These are phyloP conservation scores for Cercospora zeae-maydis DNA, from an alignment of 2,329 filamentous ascomycete species.

Conservation along the genomic window DNA sequence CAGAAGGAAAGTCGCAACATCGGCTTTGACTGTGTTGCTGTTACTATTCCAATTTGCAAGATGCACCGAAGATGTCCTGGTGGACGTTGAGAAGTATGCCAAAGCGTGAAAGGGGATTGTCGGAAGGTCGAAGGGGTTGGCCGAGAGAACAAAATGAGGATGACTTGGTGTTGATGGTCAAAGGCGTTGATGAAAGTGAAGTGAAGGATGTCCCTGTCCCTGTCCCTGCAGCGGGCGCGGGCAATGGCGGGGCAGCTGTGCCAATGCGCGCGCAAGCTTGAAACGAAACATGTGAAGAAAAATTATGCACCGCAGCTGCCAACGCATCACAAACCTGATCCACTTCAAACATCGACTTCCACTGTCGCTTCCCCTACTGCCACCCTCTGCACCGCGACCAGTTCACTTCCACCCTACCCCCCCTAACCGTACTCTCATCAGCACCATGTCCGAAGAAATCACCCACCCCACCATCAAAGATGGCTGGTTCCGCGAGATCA, in stretches of 20 bases:
- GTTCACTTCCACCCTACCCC: not conserved
- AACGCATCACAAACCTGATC: constrained; percentile 3
- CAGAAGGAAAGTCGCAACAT: no score
- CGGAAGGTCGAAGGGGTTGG: no score
- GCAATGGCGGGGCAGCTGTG: constrained; percentile 1
- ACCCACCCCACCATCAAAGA: constrained; percentile 79
- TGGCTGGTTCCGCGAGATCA: constrained; percentile 99
- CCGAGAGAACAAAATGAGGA: not conserved
- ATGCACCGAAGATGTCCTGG: no score
- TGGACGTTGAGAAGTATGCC: no score
- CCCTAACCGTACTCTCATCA: not conserved
- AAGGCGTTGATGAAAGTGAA: not conserved
- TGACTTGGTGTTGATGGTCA: not conserved
- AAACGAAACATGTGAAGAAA: constrained; percentile 6
- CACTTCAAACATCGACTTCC: not conserved
- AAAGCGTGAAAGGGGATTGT: no score
- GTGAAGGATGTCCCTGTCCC: not conserved
- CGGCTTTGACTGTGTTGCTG: no score
- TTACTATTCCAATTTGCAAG: no score
- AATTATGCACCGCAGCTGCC: not conserved
- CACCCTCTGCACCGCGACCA: not conserved
- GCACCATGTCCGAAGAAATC: constrained; percentile 64
- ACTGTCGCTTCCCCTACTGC: not conserved
- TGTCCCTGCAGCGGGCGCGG: not conserved
- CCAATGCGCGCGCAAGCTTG: not conserved